phyloP scores from a whole-genome alignment of 208 protist genomes.

The Spongospora subterranea region DNA sequence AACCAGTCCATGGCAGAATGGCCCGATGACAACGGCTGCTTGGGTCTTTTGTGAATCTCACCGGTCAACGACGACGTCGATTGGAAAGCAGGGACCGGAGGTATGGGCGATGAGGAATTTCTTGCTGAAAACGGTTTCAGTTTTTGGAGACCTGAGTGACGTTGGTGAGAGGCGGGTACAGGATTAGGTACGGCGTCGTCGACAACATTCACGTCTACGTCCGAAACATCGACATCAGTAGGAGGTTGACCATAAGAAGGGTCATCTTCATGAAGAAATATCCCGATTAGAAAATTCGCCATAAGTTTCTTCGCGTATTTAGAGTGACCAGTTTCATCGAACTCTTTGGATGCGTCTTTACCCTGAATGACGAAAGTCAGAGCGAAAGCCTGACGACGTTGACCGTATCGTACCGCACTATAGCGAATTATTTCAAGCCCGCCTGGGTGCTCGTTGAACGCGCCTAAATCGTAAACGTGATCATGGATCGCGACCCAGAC shows the following conservation, averaged over 20 bases:
- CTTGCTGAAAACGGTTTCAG: too few relatives aligned
- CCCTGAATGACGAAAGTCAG: not conserved
- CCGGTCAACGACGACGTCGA: not conserved
- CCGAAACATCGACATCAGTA: too few relatives aligned
- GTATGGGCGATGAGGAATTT: too few relatives aligned
- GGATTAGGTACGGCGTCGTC: too few relatives aligned
- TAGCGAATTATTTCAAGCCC: not conserved
- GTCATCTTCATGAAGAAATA: too few relatives aligned
- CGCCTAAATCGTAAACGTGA: not conserved
- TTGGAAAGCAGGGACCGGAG: not conserved
- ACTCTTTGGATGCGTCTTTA: not conserved
- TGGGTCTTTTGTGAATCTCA: not conserved
- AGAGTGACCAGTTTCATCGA: conserved; percentile 29
- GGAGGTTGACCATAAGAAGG: too few relatives aligned
- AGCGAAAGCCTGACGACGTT: too few relatives aligned
- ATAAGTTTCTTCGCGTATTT: not conserved
- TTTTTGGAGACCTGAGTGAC: too few relatives aligned
- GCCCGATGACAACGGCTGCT: conserved; percentile 9
- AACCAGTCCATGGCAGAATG: conserved; percentile 26
- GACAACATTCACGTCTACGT: too few relatives aligned
- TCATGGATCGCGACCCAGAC: conserved; percentile 50
- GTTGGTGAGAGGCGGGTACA: too few relatives aligned
- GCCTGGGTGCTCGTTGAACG: conserved; percentile 27
- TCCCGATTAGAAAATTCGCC: not conserved
- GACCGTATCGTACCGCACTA: not conserved